A percentile compares a stretch with the other conserved stretches of the same genome.
Evolutionary conservation across 257 asterid species (phyloP).

Genomic region (Datura wrightii): DNA sequence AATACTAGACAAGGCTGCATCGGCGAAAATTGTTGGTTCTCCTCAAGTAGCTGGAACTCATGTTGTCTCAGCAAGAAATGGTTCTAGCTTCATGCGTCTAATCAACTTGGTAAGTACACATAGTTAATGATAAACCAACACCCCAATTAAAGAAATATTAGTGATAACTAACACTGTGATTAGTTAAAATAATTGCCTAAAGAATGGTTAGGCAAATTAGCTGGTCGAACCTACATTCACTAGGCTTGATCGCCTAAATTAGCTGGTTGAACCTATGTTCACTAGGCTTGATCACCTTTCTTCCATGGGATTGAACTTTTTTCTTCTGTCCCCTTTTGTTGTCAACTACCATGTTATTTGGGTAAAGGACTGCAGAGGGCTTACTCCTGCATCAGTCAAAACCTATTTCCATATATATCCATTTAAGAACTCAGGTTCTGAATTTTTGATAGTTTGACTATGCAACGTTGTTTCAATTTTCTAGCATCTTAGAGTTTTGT

Average conservation of each 20-base stretch:
- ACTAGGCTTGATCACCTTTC: conserved; percentile 16
- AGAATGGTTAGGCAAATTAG: background rate
- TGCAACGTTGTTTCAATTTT: background rate
- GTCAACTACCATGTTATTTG: conserved; percentile 7
- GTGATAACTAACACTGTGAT: conserved; percentile 9
- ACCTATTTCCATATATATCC: conserved; percentile 15
- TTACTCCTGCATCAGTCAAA: background rate
- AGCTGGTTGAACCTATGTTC: background rate
- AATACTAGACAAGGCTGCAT: conserved; percentile 63
- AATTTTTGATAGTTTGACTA: conserved; percentile 21
- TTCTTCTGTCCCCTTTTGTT: background rate
- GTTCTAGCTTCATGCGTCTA: conserved; percentile 49
- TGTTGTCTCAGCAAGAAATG: conserved; percentile 44
- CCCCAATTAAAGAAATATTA: background rate
- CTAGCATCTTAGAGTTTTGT: background rate
- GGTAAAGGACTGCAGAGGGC: background rate
- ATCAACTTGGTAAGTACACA: conserved; percentile 51
- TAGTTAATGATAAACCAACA: background rate
- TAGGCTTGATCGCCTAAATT: background rate
- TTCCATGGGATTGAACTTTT: conserved; percentile 13
- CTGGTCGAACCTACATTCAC: background rate
- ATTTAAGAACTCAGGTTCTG: background rate
- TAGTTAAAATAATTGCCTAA: conserved; percentile 14
- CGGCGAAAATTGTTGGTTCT: conserved; percentile 67
- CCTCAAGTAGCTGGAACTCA: conserved; percentile 56